Evolutionary conservation across 805 yeast genomes (phyloP).

Genomic region (Grigorovia jiainica): DNA sequence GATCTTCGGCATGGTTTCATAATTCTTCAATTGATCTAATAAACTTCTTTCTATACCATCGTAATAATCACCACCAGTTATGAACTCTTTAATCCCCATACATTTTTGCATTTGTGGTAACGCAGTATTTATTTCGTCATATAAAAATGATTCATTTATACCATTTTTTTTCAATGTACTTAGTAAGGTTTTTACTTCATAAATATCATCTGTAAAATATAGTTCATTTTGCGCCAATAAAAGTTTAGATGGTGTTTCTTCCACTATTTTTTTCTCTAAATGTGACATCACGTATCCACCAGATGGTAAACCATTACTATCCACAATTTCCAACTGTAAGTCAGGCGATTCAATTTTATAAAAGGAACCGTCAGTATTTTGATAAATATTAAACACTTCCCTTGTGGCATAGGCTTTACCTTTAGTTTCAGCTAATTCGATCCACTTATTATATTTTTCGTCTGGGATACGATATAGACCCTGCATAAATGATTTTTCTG

Average conservation of each 20-base stretch:
- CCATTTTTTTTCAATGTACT: conserved; percentile 68
- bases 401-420: conserved; percentile 18
- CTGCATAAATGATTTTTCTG: conserved; percentile 41
- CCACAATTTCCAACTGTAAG: conserved; percentile 12
- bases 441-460: conserved; percentile 25
- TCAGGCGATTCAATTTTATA: conserved; percentile 11
- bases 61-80: conserved; percentile 36
- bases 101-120: conserved; percentile 23
- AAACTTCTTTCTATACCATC: conserved; percentile 37
- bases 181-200: conserved; percentile 45
- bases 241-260: conserved; percentile 52
- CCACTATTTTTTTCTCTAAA: conserved; percentile 49
- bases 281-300: conserved; percentile 12
- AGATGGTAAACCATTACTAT: conserved; percentile 11
- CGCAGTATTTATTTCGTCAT: conserved; percentile 34
- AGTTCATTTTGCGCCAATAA: conserved; percentile 43
- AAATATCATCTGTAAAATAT: conserved; percentile 53
- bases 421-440: conserved; percentile 8
- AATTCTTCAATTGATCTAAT: conserved; percentile 31
- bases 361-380: conserved; percentile 13
- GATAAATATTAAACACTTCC: conserved; percentile 15
- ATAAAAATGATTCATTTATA: conserved; percentile 47
- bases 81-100: conserved; percentile 48
- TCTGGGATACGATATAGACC: conserved; percentile 23
- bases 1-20: conserved; percentile 16